A percentile compares a stretch with the other conserved stretches of the same genome.
These are phyloP conservation scores for Elsinoe batatas DNA, from an alignment of 2,329 filamentous ascomycete genomes.

Conservation along the genomic window DNA sequence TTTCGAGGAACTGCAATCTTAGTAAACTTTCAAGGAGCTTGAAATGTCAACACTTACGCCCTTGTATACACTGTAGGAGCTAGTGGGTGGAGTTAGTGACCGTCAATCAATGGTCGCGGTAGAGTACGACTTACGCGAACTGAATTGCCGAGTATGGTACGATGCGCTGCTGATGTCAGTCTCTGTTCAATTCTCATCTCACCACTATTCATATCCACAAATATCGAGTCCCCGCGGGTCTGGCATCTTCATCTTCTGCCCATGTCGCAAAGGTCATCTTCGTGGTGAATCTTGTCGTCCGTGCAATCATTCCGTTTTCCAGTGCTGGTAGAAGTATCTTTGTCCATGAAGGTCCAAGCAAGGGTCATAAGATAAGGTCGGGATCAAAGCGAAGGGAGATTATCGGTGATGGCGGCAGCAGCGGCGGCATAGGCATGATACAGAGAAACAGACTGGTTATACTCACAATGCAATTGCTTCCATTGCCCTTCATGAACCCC, in stretches of 20 bases:
- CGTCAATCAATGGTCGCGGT: neutral
- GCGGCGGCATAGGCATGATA: neutral
- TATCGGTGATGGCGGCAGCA: neutral
- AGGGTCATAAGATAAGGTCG: neutral
- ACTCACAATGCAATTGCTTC: slow-evolving; percentile 75
- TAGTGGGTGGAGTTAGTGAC: neutral
- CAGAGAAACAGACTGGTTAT: neutral
- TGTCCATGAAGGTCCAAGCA: neutral
- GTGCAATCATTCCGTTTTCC: too few relatives aligned
- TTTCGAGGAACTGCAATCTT: slow-evolving; percentile 57
- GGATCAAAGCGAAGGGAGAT: neutral
- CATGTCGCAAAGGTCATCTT: neutral
- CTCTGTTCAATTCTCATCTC: neutral
- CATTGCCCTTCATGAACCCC: slow-evolving; percentile 96
- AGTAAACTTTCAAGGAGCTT: neutral
- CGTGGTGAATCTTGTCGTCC: too few relatives aligned
- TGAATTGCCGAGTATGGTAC: slow-evolving; percentile 97
- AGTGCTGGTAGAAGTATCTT: too few relatives aligned
- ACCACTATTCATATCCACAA: neutral
- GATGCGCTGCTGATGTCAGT: slow-evolving; percentile 48
- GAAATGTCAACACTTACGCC: slow-evolving; percentile 47
- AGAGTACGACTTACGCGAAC: slow-evolving; percentile 46
- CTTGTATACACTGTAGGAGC: slow-evolving; percentile 96
- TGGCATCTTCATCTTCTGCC: neutral
- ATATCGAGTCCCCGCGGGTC: too few relatives aligned